phyloP scores from a whole-genome alignment of 805 yeast species.

The Metschnikowia lunata region DNA sequence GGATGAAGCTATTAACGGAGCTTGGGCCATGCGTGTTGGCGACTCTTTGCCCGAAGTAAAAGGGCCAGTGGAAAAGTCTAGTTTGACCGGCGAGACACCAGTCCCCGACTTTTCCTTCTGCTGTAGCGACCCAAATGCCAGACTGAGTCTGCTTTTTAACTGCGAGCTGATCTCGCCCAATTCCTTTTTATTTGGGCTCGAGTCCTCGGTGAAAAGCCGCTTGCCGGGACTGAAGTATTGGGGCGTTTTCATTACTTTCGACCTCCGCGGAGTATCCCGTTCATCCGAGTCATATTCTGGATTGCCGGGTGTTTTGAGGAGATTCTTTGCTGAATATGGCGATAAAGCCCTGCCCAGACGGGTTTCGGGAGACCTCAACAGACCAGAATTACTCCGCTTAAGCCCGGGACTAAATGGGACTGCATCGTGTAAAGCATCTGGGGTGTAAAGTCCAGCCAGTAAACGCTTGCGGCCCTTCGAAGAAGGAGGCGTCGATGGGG shows the following conservation, averaged over 20 bases:
- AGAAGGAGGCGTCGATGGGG: constrained; percentile 30
- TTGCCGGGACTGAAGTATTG: constrained; percentile 39
- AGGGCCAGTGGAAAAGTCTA: constrained; percentile 30
- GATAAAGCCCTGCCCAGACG: constrained; percentile 24
- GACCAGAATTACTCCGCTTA: constrained; percentile 31
- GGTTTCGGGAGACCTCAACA: constrained; percentile 33
- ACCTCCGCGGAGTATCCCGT: constrained; percentile 16
- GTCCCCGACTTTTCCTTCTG: constrained; percentile 15
- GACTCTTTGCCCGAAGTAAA: constrained; percentile 12
- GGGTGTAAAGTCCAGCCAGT: constrained; percentile 33
- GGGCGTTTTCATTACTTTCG: constrained; percentile 35
- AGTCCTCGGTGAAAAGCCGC: constrained; percentile 31
- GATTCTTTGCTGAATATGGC: constrained; percentile 23
- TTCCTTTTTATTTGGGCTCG: constrained; percentile 26
- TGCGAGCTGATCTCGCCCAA: constrained; percentile 37
- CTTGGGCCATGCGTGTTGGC: constrained; percentile 21
- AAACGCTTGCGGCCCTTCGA: constrained; percentile 19
- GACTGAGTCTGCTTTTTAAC: constrained; percentile 33
- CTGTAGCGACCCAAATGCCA: constrained; percentile 40
- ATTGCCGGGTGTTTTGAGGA: constrained; percentile 33
- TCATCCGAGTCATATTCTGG: constrained; percentile 30
- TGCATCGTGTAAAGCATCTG: constrained; percentile 28
- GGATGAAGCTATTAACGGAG: constrained; percentile 14
- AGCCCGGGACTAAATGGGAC: constrained; percentile 39
- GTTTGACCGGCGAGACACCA: constrained; percentile 15